Evolutionary conservation across 2,329 filamentous ascomycete genomes (phyloP).

Genomic region (Phyllosticta citriasiana): DNA sequence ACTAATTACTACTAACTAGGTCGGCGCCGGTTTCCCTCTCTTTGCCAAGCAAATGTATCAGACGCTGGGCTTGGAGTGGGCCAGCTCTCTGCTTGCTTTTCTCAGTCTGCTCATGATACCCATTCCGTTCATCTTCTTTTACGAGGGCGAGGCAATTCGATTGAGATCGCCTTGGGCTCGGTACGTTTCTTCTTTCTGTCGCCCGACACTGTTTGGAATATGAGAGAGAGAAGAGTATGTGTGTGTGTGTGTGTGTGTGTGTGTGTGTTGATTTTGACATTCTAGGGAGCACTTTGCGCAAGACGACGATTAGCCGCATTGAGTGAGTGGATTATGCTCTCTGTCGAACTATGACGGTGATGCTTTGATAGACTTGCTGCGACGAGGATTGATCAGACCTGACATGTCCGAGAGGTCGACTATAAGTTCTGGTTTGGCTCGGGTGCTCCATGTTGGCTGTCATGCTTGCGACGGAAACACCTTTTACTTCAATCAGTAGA

Average conservation of each 20-base stretch:
- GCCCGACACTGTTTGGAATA: too few species aligned
- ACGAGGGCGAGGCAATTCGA: slow-evolving; percentile 20
- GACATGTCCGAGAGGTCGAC: too few species aligned
- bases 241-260: too few species aligned
- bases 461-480: too few species aligned
- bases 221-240: too few species aligned
- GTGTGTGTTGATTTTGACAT: too few species aligned
- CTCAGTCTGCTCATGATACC: slow-evolving; percentile 27
- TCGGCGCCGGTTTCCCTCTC: slow-evolving; percentile 20
- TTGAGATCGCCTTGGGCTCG: slow-evolving; percentile 12
- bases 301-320: slow-evolving; percentile 10
- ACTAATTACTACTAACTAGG: slow-evolving; percentile 1
- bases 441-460: too few species aligned
- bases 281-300: slow-evolving; percentile 5
- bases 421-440: too few species aligned
- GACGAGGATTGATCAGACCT: too few species aligned
- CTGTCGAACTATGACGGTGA: neutral
- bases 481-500: too few species aligned
- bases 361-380: too few species aligned
- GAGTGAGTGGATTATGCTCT: neutral
- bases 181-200: neutral
- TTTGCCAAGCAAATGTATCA: slow-evolving; percentile 22
- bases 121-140: slow-evolving; percentile 31
- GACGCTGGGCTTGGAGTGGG: slow-evolving; percentile 28
- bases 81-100: slow-evolving; percentile 29